Evolutionary conservation across 1,139 yeast genomes (phyloP).

Genomic region (Kurtzmaniella quercitrusa): DNA sequence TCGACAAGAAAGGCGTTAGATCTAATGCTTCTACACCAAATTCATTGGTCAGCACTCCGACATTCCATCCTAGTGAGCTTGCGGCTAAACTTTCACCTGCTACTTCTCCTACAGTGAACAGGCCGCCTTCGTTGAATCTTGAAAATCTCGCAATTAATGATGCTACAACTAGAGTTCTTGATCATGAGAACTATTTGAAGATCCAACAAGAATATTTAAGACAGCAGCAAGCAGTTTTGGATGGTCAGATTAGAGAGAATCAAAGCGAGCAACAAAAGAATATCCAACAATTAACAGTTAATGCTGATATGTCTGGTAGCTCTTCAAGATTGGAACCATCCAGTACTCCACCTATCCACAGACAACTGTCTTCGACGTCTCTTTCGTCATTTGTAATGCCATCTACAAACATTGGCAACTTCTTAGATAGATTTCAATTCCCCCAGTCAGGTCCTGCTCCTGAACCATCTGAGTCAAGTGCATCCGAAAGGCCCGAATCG

Average conservation of each 20-base stretch:
- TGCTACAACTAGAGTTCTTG: constrained; percentile 1
- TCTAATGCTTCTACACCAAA: constrained; percentile 11
- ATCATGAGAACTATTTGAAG: constrained; percentile 36
- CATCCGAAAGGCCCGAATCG: neutral
- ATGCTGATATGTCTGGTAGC: neutral
- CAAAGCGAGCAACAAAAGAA: constrained; percentile 9
- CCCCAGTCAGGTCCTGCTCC: neutral
- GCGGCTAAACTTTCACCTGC: constrained; percentile 8
- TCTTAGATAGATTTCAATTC: constrained; percentile 1
- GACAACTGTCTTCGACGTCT: constrained; percentile 7
- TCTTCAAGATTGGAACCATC: neutral
- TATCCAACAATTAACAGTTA: neutral
- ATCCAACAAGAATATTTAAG: constrained; percentile 36
- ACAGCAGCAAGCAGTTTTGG: constrained; percentile 36
- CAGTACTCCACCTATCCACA: constrained; percentile 1
- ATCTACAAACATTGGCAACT: constrained; percentile 4
- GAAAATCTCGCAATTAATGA: neutral
- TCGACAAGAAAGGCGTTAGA: constrained; percentile 6
- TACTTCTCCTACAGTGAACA: constrained; percentile 5
- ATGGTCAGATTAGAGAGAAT: constrained; percentile 19
- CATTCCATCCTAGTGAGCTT: constrained; percentile 10
- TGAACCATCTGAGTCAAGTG: neutral
- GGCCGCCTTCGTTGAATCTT: neutral
- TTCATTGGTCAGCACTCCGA: constrained; percentile 7
- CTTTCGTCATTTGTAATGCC: constrained; percentile 4